A percentile compares a stretch with the other conserved stretches of the same genome.
Evolutionary conservation across 2,329 filamentous ascomycete genomes (phyloP).

Genomic region (Diaporthe citri): DNA sequence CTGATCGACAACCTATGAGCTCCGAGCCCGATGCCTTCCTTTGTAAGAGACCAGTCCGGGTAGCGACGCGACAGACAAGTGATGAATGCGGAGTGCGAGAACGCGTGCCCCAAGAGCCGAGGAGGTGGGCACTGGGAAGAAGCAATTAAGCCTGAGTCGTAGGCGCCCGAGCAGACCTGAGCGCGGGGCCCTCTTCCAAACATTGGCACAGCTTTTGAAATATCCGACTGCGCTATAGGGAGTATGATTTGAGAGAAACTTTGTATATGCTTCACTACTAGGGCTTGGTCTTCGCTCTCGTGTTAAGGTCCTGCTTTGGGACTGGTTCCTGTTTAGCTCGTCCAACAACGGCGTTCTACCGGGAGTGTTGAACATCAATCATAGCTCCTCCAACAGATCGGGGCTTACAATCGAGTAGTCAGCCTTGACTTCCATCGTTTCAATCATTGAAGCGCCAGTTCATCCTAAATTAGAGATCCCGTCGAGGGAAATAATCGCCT

Average conservation of each 20-base stretch:
- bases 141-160: not conserved
- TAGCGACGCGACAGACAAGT: not conserved
- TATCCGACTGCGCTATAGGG: not conserved
- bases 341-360: not conserved
- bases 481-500: not conserved
- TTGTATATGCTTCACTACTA: not conserved
- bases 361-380: not conserved
- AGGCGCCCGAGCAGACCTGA: not conserved
- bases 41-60: not conserved
- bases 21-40: not conserved
- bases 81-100: not conserved
- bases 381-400: not conserved
- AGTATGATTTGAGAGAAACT: not conserved
- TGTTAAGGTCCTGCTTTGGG: not conserved
- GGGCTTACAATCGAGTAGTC: not conserved
- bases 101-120: not conserved
- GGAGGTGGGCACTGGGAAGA: not conserved
- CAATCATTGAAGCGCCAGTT: not conserved
- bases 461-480: not conserved
- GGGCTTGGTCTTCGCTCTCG: not conserved
- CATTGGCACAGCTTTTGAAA: too few species aligned
- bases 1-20: not conserved
- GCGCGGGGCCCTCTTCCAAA: not conserved
- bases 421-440: too few species aligned
- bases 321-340: not conserved